Percentiles rank a stretch among this genome's conserved stretches.
phyloP scores from a whole-genome alignment of 805 yeast genomes.

The Pichia exigua region DNA sequence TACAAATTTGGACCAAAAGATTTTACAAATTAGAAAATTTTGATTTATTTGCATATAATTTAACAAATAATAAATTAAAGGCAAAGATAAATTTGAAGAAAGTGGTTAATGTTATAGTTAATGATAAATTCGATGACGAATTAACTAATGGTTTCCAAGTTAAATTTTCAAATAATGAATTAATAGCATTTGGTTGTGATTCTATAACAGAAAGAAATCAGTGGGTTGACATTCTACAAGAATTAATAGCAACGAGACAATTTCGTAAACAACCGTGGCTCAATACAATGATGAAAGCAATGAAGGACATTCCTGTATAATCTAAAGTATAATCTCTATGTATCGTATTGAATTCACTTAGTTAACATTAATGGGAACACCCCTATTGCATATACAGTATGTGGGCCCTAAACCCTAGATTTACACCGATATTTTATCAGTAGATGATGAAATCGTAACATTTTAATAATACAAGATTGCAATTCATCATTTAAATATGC shows the following conservation, averaged over 20 bases:
- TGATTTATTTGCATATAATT: conserved; percentile 70
- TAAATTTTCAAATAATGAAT: conserved; percentile 70
- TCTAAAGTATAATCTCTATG: background rate
- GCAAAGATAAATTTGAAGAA: conserved; percentile 71
- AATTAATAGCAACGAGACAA: conserved; percentile 36
- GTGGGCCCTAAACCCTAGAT: too few relatives aligned
- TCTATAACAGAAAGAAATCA: conserved; percentile 46
- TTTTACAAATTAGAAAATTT: conserved; percentile 68
- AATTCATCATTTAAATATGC: too few relatives aligned
- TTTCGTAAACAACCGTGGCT: conserved; percentile 32
- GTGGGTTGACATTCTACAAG: conserved; percentile 61
- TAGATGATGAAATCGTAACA: too few relatives aligned
- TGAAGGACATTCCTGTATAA: conserved; percentile 2
- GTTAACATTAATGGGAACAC: too few relatives aligned
- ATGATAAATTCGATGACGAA: conserved; percentile 48
- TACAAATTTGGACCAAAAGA: conserved; percentile 64
- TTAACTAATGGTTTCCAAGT: conserved; percentile 71
- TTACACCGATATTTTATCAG: too few relatives aligned
- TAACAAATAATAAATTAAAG: conserved; percentile 55
- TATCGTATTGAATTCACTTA: too few relatives aligned
- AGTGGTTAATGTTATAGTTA: conserved; percentile 42
- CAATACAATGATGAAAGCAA: conserved; percentile 20
- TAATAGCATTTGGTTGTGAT: conserved; percentile 81
- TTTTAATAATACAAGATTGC: too few relatives aligned
- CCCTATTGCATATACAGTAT: too few relatives aligned